Conservation (phyloP, 257 asterid species). For the Jasminum sambac region DNA sequence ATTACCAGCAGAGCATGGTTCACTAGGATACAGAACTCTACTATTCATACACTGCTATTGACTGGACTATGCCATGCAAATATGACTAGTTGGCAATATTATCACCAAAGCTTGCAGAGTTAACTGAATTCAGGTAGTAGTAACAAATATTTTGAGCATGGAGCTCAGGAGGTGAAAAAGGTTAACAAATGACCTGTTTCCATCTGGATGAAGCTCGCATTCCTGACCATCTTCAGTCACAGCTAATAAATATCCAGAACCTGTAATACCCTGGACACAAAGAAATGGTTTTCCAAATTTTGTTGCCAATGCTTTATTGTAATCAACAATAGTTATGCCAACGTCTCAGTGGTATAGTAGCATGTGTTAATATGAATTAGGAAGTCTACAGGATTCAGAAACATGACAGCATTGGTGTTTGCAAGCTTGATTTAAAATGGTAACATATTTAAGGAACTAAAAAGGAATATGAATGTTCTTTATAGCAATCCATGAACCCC, state of each 20-base stretch:
- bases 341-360: constrained; percentile 13
- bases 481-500: background rate
- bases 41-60: constrained; percentile 1
- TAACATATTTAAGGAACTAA: background rate
- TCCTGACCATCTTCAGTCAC: constrained; percentile 68
- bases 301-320: constrained; percentile 1
- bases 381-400: constrained; percentile 2
- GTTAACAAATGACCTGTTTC: constrained; percentile 65
- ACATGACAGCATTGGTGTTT: constrained; percentile 4
- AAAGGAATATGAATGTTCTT: background rate
- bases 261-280: constrained; percentile 67
- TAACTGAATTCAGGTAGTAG: constrained; percentile 9
- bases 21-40: background rate
- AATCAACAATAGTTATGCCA: constrained; percentile 9
- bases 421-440: constrained; percentile 5
- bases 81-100: background rate
- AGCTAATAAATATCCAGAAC: constrained; percentile 75
- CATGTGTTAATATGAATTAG: constrained; percentile 1
- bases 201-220: constrained; percentile 97
- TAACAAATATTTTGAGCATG: constrained; percentile 5
- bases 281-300: constrained; percentile 17
- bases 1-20: background rate
- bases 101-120: background rate
- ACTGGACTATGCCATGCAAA: background rate
- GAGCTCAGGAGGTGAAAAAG: constrained; percentile 4